Evolutionary conservation across 441 rosid species (phyloP), one percentile per base, ranked within the genome.

Genomic region (Macaranga tanarius): DNA sequence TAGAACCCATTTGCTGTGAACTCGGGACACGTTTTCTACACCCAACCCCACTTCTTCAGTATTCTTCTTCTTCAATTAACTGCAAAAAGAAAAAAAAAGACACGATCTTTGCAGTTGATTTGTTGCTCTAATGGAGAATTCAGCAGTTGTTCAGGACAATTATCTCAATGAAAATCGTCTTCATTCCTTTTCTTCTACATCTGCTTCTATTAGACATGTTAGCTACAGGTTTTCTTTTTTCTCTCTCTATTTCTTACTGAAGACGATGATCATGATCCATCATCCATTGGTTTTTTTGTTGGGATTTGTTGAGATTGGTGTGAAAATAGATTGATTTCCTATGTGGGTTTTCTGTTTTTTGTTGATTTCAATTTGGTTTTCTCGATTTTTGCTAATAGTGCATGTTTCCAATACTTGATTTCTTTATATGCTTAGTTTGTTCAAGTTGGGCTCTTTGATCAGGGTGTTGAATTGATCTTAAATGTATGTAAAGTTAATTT

Each of bases 171-270:
- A 81, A 25, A 79, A 75, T 77, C 81, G 62, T 23, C 51, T 50
- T 58, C 74, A 76, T 69, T 84, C 83, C 19, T 69, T 75, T 73
- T 79, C 87, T 50, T 79, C 85, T 54, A 73, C 80, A 16, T 84
- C 85, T 54, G 73, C 60, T 78, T 89, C 93, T 55, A 86, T 75
- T 31, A 81, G 85, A 70, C 84, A 87, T 75, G 91, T 87, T 51
- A 82, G 76, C 75, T 89, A 89, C 89, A 84, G 93, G 93, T 87
- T 48, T 3, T 28, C 31, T 28, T 23, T 55, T 26, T 23, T 17
- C 52, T 42, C 10, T 72, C 48, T 54, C n/a, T 47, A 0, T 15
- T 4, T 51, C 8, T 47, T 5, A 9, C 12, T 42, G 40, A 31
- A 6, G 42, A 22, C 23, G 16, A 22, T 19, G n/a, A 20, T n/a